Conservation (phyloP, 1,284 basidiomycete genomes). For the Ustilago loliicola region DNA sequence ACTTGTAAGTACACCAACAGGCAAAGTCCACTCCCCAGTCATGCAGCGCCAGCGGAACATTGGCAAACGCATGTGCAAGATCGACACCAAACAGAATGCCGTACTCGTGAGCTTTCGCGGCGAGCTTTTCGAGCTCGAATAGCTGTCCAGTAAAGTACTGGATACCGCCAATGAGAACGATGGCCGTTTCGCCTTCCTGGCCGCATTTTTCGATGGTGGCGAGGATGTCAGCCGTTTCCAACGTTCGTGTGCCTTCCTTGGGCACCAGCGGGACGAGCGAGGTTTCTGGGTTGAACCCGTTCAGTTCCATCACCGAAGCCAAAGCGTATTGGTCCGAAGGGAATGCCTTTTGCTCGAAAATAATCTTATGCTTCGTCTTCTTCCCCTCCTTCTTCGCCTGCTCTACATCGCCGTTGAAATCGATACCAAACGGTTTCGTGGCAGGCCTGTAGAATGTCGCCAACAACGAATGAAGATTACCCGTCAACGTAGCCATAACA, state of each 20-base stretch:
- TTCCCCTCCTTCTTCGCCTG: slow-evolving; percentile 34
- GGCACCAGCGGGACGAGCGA: slow-evolving; percentile 85
- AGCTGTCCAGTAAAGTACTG: slow-evolving; percentile 99
- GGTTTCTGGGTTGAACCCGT: slow-evolving; percentile 81
- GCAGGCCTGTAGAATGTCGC: slow-evolving; percentile 93
- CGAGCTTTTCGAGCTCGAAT: slow-evolving; percentile 88
- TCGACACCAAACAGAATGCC: slow-evolving; percentile 95
- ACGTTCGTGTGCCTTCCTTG: slow-evolving; percentile 83
- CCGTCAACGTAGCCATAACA: slow-evolving; percentile 92
- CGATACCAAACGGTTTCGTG: slow-evolving; percentile 47
- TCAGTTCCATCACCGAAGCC: slow-evolving; percentile 84
- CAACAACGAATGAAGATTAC: slow-evolving; percentile 94
- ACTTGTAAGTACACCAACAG: slow-evolving; percentile 74
- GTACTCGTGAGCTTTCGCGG: slow-evolving; percentile 79
- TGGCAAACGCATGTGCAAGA: slow-evolving; percentile 94
- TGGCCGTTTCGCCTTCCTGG: slow-evolving; percentile 60
- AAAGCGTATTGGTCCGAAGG: slow-evolving; percentile 98
- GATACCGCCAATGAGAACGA: slow-evolving; percentile 64
- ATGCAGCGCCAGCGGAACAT: slow-evolving; percentile 88
- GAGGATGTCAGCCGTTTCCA: slow-evolving; percentile 91
- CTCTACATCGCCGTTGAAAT: slow-evolving; percentile 35
- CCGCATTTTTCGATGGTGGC: slow-evolving; percentile 75
- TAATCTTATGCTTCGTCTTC: slow-evolving; percentile 81
- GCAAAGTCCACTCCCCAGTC: slow-evolving; percentile 97
- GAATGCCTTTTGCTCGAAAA: slow-evolving; percentile 94